Evolutionary conservation across 2,329 filamentous ascomycete genomes (phyloP), one percentile per base, ranked within the genome.

Genomic region (Talaromyces islandicus): DNA sequence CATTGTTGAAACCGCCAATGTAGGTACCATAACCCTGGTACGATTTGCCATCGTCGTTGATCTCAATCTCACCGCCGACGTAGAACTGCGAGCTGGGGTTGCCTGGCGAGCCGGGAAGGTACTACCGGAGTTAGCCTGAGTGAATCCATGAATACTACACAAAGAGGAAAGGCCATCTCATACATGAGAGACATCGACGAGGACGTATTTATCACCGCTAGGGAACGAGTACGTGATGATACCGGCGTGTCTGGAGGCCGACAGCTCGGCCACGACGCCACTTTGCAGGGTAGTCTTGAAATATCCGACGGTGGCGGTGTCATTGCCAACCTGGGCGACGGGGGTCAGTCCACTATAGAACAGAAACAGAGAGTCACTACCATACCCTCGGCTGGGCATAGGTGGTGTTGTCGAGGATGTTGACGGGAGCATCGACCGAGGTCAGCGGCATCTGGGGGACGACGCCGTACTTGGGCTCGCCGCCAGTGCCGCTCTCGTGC

Each of bases 151-250:
- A 10, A 46, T 21, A n/a, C 17, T 27, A 4, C 11, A 12, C 12
- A n/a, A 21, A 38, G 7, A 50, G 4, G n/a, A 1, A 17, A 5
- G 38, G n/a, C 11, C n/a, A 6, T 35, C 7, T 46, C 67, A 25
- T 66, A 71, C 69, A 64, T 71, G 70, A 43, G 80, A 80, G 1
- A 89, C 73, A 64, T 89, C 87, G 51, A 87, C 81, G 4, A 89
- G 70, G 25, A 89, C 82, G 54, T 88, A 77, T 84, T 87, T 69
- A 69, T 81, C 65, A 67, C 73, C 30, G 66, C 69, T 43, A 0
- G 85, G 83, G 62, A 89, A 89, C 0, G 78, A 83, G 67, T 89
- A 88, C 27, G 81, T 79, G 68, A 88, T 88, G 4, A 90, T 73
- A 0, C 85, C 83, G 0, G 85, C 78, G 65, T 85, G 85, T n/a